Conservation (phyloP, 1,284 basidiomycete genomes). For the Ceraceosorus bombacis region DNA sequence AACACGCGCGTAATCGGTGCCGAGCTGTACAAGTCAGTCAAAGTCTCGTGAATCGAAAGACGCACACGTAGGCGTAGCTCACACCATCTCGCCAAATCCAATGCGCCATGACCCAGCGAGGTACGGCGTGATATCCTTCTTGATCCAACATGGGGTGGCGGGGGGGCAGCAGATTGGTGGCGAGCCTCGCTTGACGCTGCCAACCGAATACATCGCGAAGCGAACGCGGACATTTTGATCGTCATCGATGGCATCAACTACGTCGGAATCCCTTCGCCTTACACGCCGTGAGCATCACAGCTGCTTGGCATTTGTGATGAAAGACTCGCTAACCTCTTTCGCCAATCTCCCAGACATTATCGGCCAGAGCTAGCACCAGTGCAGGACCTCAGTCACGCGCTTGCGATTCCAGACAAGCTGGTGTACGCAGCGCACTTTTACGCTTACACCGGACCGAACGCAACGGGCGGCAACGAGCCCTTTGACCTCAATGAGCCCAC, state of each 20-base stretch:
- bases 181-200: conserved; percentile 8
- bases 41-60: neutral
- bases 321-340: too few relatives aligned
- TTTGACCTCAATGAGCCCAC: conserved; percentile 7
- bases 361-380: conserved; percentile 13
- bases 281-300: too few relatives aligned
- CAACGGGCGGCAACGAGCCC: conserved; percentile 9
- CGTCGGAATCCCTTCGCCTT: conserved; percentile 12
- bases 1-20: conserved; percentile 15
- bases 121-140: conserved; percentile 7
- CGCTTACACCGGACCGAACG: conserved; percentile 15
- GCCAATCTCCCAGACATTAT: conserved; percentile 1
- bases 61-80: neutral
- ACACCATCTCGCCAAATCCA: neutral
- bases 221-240: conserved; percentile 13
- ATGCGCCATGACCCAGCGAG: conserved; percentile 1
- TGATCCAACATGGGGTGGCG: conserved; percentile 13
- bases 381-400: conserved; percentile 8
- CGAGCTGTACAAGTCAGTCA: conserved; percentile 15
- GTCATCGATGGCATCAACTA: conserved; percentile 18
- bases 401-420: conserved; percentile 16
- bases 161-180: conserved; percentile 12
- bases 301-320: too few relatives aligned
- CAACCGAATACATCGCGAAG: conserved; percentile 13
- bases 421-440: conserved; percentile 18